Evolutionary conservation across 805 yeast species (phyloP), one percentile per base, ranked within the genome.

Genomic region (Zygoascus tannicola): DNA sequence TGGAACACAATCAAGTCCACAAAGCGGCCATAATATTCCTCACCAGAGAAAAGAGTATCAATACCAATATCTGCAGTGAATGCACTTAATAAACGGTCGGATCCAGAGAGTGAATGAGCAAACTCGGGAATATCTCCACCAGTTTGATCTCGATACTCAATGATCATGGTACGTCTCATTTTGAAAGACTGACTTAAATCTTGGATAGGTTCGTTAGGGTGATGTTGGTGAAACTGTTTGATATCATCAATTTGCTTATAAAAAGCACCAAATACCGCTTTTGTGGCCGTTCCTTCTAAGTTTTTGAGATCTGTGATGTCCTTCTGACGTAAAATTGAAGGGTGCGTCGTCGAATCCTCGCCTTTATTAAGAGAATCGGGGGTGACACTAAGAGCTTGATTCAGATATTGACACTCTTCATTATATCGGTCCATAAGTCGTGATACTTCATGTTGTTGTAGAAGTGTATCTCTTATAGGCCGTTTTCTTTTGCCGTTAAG

Each of bases 391-490:
- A 35, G 19, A 5, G 41, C 18, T 14, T 32, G 18, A 30, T 53
- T 51, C 4, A 66, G 30, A 19, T 56, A 47, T 3, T 47, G 42
- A 16, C 63, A 51, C 40, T 59, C 67, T 36, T 51, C 59, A 34
- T 59, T 60, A 53, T 74, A 77, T 42, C 75, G 71, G 5, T 68
- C 63, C 3, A 73, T 51, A 42, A 87, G 74, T 35, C 58, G 50
- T 16, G 65, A 64, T 5, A 83, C 68, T 57, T 87, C 95, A 59
- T 80, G 85, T 53, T 80, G 78, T 52, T 81, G 88, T 18, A 75
- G 47, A 0, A 76, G 50, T 0, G 78, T 65, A 45, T 80, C 80
- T 48, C 74, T 69, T 15, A 60, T 62, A 0, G 78, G 64, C 49
- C 76, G 62, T 43, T 69, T 67, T 44, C 63, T 63, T 39, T 40